Evolutionary conservation across 2,329 filamentous ascomycete species (phyloP).

Genomic region (Aspergillus awamori): DNA sequence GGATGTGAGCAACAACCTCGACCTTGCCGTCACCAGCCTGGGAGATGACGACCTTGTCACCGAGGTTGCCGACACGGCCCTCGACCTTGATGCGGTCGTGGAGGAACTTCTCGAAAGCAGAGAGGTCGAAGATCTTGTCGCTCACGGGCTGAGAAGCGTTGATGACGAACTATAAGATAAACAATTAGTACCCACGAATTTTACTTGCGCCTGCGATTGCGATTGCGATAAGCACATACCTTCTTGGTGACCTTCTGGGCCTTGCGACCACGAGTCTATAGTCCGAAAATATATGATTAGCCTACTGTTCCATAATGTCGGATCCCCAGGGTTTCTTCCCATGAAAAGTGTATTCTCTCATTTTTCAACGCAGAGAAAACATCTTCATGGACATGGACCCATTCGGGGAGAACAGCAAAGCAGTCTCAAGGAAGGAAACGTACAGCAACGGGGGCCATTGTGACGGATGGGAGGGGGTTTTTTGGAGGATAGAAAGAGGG

Average conservation of each 20-base stretch:
- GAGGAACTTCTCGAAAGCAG: constrained; percentile 99
- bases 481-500: constrained; percentile 33
- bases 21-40: constrained; percentile 96
- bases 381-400: constrained; percentile 32
- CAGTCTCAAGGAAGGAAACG: constrained; percentile 64
- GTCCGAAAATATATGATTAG: constrained; percentile 66
- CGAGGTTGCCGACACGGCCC: constrained; percentile 96
- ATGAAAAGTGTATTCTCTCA: constrained; percentile 3
- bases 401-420: constrained; percentile 86
- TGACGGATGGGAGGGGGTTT: constrained; percentile 44
- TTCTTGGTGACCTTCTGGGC: constrained; percentile 54
- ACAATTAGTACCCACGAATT: neutral
- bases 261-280: constrained; percentile 51
- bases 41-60: constrained; percentile 86
- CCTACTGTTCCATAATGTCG: constrained; percentile 76
- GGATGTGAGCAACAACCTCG: constrained; percentile 95
- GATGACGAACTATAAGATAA: constrained; percentile 80
- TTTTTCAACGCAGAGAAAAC: constrained; percentile 11
- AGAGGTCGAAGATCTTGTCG: constrained; percentile 99
- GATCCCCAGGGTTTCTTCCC: constrained; percentile 22
- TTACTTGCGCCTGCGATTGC: constrained; percentile 5
- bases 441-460: constrained; percentile 90
- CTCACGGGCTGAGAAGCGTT: constrained; percentile 96
- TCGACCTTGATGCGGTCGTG: constrained; percentile 99
- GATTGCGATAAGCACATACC: constrained; percentile 35